Evolutionary conservation across 2,329 filamentous ascomycete genomes (phyloP), one percentile per base, ranked within the genome.

Genomic region (Sclerotinia sclerotiorum): DNA sequence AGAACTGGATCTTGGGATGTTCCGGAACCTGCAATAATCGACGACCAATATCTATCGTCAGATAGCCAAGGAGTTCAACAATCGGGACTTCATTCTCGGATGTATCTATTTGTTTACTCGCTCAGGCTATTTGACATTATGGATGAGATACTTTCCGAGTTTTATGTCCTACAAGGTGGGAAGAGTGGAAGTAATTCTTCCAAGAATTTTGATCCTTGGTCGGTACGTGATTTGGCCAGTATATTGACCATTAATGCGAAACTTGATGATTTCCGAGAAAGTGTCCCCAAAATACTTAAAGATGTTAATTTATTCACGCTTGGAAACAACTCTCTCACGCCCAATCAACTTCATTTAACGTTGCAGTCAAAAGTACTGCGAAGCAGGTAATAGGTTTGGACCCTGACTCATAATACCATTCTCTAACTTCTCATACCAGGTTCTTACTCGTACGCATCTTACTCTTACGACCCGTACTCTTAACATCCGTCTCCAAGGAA

Each of bases 41-140:
- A 79, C 61, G 77, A 79, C 51, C 75, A 78, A 65, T 74, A 74
- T 46, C 56, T 79, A 0, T 72, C 70, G 3, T 49, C 65, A 2
- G 69, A 49, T 1, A 65, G 64, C 3, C 72, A 77, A 60, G 76
- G 72, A 13, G 29, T 17, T 1, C 76, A 79, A 44, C 75, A 73
- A 3, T 49, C 49, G 0, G 46, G 67, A 0, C 42, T 70, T 0
- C 73, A 72, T 5, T 77, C 77, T 1, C 71, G 71, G 1, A 57
- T 78, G n/a, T 73, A 67, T 4, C 58, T 73, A 5, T 72, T 74
- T 29, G 58, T 73, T 3, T 73, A 73, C 44, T 73, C 73, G 0
- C 51, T 71, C 0, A 68, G 72, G 21, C 65, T 74, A 10, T 70
- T 72, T 11, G 69, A 73, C 1, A 70, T 78, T 19, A 60, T 71